A percentile compares a stretch with the other conserved stretches of the same genome.
Conservation (phyloP, 139 green algal genomes). For the Pedinophyceae sp. region DNA sequence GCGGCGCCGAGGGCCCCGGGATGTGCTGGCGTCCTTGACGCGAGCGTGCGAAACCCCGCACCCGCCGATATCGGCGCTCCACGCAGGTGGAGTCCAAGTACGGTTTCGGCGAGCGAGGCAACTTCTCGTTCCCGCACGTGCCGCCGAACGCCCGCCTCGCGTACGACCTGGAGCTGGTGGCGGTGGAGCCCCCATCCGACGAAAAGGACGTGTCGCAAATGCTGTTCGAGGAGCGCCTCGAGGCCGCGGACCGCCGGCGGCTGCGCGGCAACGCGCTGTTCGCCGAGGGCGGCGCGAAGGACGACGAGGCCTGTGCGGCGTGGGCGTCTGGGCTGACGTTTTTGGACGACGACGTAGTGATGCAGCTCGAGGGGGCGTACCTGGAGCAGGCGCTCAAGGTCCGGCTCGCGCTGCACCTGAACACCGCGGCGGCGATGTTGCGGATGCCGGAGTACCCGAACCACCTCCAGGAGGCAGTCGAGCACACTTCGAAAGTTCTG, state of each 20-base stretch:
- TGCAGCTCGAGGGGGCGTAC: slow-evolving; percentile 55
- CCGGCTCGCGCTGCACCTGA: slow-evolving; percentile 32
- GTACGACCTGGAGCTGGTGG: slow-evolving; percentile 55
- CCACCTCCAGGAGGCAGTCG: slow-evolving; percentile 31
- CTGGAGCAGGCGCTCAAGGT: slow-evolving; percentile 32
- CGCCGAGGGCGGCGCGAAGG: slow-evolving; percentile 15
- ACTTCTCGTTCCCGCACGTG: slow-evolving; percentile 66
- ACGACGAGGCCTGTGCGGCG: slow-evolving; percentile 32
- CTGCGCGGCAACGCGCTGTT: slow-evolving; percentile 50
- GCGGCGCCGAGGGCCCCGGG: slow-evolving; percentile 24
- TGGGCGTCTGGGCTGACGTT: slow-evolving; percentile 29
- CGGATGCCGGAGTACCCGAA: slow-evolving; percentile 31
- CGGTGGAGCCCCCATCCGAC: slow-evolving; percentile 8
- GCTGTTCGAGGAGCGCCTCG: slow-evolving; percentile 53
- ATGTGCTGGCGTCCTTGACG: slow-evolving; percentile 1
- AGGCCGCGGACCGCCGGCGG: slow-evolving; percentile 44
- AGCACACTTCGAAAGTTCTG: slow-evolving; percentile 12
- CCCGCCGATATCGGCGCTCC: neutral
- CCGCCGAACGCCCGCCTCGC: slow-evolving; percentile 35
- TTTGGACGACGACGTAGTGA: slow-evolving; percentile 61
- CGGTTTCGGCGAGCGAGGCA: slow-evolving; percentile 34
- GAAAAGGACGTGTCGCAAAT: slow-evolving; percentile 1
- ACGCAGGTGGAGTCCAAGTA: slow-evolving; percentile 12
- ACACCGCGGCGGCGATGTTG: slow-evolving; percentile 47
- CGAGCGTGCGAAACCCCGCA: too few relatives aligned